Base-by-base conservation (phyloP, 345 rosid genomes). In the Xanthoceras sorbifolium region DNA sequence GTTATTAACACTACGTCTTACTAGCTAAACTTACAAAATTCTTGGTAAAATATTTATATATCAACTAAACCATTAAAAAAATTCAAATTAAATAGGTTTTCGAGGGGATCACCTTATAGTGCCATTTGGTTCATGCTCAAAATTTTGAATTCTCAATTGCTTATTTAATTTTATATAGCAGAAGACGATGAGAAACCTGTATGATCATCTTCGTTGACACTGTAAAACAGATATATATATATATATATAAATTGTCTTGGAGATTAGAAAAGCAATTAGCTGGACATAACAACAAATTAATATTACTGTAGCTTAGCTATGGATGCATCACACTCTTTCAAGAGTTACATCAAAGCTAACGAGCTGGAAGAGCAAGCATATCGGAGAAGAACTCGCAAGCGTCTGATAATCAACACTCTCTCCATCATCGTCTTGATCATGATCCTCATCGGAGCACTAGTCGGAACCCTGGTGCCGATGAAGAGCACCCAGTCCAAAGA, bases 291-390 rank as follows among this genome's bases (percentile, higher is more conserved):
- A 38, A 38, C 1, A 0, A 38, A 38, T 5, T 8, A 38, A 38
- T 17, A 46, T 5, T 46, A 14, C 18, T 46, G 20, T 46, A 3
- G 5, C 52, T 38, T 29, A 63, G 67, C 67, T 28, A 62, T 28
- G 34, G 67, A 29, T 15, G 20, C 40, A 31, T 6, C 3, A 9
- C 5, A 29, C 28, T 34, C 48, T 17, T 82, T 67, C 76, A 61
- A 44, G 22, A 80, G 81, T 73, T 78, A 65, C 59, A 71, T 66
- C 60, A 61, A 68, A 52, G 81, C 70, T 23, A 80, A 80, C 28
- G 77, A 48, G 55, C 25, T 32, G 65, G 69, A 78, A 29, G 82
- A 82, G 55, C 67, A 74, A 34, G 69, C 44, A 48, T 82, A 62
- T 57, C 77, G 67, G 22, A 71, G 28, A 50, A 76, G 72, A 23